Evolutionary conservation across 306 rosid genomes (phyloP).

Genomic region (Vigna angularis): DNA sequence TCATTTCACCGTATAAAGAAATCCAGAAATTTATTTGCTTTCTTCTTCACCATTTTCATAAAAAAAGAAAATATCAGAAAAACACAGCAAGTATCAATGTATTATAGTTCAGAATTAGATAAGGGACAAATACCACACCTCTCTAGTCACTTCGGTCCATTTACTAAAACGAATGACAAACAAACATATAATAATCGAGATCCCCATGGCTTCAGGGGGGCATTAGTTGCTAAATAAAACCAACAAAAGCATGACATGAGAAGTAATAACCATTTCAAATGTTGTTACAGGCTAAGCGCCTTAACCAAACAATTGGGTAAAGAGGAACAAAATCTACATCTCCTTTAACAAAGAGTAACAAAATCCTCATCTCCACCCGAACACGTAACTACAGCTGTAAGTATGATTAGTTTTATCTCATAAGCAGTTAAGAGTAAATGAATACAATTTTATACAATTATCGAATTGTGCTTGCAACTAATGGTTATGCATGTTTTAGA

Average conservation of each 20-base stretch:
- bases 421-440: neutral
- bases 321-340: neutral
- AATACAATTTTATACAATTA: neutral
- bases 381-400: neutral
- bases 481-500: neutral
- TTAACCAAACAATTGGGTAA: neutral
- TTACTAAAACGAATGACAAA: neutral
- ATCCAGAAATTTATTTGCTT: neutral
- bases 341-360: neutral
- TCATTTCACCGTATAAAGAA: neutral
- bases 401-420: neutral
- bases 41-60: neutral
- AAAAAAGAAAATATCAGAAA: neutral
- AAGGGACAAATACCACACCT: neutral
- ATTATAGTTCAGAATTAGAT: constrained; percentile 4
- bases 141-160: constrained; percentile 10
- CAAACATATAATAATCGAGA: neutral
- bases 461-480: neutral
- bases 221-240: neutral
- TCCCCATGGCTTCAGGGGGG: neutral
- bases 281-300: neutral
- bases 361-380: neutral
- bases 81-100: neutral
- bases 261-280: constrained; percentile 3
- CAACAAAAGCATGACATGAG: neutral